phyloP scores from a whole-genome alignment of 345 rosid species.

The Firmiana major region DNA sequence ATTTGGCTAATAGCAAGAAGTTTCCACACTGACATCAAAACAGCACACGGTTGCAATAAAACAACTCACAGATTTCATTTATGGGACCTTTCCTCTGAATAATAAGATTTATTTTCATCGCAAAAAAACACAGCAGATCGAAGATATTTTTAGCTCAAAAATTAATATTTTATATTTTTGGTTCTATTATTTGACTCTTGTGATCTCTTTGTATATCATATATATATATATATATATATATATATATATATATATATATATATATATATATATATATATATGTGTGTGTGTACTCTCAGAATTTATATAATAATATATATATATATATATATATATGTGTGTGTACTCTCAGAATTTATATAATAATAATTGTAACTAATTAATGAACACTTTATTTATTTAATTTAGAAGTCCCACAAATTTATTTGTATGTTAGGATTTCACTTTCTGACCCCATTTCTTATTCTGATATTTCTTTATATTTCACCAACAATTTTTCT shows the following conservation, averaged over 20 bases:
- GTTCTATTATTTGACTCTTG: not conserved
- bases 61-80: not conserved
- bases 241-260: too few species aligned
- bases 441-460: not conserved
- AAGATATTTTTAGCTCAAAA: not conserved
- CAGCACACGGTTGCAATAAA: not conserved
- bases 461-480: not conserved
- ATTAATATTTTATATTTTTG: too few species aligned
- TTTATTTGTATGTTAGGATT: constrained; percentile 6
- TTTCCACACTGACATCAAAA: not conserved
- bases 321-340: too few species aligned
- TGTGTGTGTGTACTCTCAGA: not conserved
- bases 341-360: not conserved
- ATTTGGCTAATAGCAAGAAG: not conserved
- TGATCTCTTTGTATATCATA: not conserved
- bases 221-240: too few species aligned
- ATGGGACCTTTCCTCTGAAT: constrained; percentile 2
- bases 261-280: too few species aligned
- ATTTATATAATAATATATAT: too few species aligned
- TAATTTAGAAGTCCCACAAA: not conserved
- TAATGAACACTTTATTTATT: not conserved
- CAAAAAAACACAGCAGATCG: not conserved
- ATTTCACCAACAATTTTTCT: not conserved
- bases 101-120: not conserved
- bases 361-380: too few species aligned